Percentiles rank a stretch among this genome's conserved stretches.
phyloP scores from a whole-genome alignment of 2,329 filamentous ascomycete species.

The Aureobasidium uvarum region DNA sequence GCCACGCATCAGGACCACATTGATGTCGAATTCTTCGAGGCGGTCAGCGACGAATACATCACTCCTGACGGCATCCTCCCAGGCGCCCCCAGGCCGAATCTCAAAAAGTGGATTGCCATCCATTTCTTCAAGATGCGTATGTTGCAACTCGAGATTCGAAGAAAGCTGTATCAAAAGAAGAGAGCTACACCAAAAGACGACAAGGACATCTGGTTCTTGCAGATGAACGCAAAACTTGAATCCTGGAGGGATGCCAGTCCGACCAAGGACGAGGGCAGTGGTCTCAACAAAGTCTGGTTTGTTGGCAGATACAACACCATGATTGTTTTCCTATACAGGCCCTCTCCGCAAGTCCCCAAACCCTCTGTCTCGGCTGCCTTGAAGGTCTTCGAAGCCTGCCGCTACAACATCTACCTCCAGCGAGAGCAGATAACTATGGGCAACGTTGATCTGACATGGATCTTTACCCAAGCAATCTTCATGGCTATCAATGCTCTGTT shows the following conservation, averaged over 20 bases:
- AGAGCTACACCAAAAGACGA: constrained; percentile 72
- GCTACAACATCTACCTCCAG: constrained; percentile 77
- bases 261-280: constrained; percentile 63
- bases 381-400: constrained; percentile 78
- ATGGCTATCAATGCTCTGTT: constrained; percentile 89
- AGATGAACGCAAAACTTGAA: constrained; percentile 75
- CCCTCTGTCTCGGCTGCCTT: constrained; percentile 76
- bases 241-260: constrained; percentile 78
- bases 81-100: constrained; percentile 62
- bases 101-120: constrained; percentile 84
- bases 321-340: constrained; percentile 82
- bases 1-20: constrained; percentile 78
- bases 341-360: constrained; percentile 86
- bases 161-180: constrained; percentile 83
- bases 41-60: constrained; percentile 80
- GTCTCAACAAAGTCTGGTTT: constrained; percentile 78
- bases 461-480: constrained; percentile 85
- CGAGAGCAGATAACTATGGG: constrained; percentile 73
- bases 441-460: constrained; percentile 86
- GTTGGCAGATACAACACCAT: constrained; percentile 76
- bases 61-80: constrained; percentile 70
- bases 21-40: constrained; percentile 80
- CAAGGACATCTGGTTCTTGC: constrained; percentile 78
- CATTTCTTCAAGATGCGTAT: constrained; percentile 93
- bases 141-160: constrained; percentile 81